Base-by-base conservation (phyloP, 1,139 yeast genomes). In the Kodamaea derodonti region DNA sequence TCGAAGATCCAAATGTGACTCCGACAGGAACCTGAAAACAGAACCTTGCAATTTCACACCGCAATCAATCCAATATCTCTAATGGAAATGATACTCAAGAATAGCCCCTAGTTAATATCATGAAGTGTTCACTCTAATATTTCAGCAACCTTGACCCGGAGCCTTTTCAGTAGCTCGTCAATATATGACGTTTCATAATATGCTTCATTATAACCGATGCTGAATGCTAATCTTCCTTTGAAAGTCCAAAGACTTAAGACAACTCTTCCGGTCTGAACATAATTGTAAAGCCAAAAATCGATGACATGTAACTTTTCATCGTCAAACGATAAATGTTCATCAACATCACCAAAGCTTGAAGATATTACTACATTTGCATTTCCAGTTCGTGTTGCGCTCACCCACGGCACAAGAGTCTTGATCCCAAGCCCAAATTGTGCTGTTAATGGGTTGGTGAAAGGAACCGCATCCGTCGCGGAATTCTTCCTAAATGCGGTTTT, bases 291-390 rank as follows among this genome's bases (percentile, higher is more conserved):
- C 11, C 29, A 28, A n/a, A 15, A 28, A 5, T 16, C 30, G 4
- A 8, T 11, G 8, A 28, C 23, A 10, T 28, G 30, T 22, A 28
- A 16, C 5, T 28, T 15, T 10, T 20, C 14, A 16, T 28, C 17
- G 22, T 28, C 30, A 16, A 28, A 28, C 5, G 8, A 4, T 17
- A 28, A 28, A 28, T 17, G 11, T 8, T 14, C 12, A 12, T 28
- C 30, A 10, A 28, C 6, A 14, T 15, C 23, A 15, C 30, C 30
- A 28, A 28, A 15, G n/a, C 30, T 28, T 12, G 30, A 28, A 15
- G 30, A 8, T 12, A 17, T 17, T 11, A 15, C 9, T 11, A 28
- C 12, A 14, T 28, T 17, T 4, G 22, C 6, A 18, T 18, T 18
- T 18, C 9, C 22, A 18, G 23, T 4, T 15, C 12, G 13, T 10